Percentiles rank a stretch among this genome's conserved stretches.
Conservation (phyloP, 768 basidiomycete genomes). For the Phanerochaete carnosa region DNA sequence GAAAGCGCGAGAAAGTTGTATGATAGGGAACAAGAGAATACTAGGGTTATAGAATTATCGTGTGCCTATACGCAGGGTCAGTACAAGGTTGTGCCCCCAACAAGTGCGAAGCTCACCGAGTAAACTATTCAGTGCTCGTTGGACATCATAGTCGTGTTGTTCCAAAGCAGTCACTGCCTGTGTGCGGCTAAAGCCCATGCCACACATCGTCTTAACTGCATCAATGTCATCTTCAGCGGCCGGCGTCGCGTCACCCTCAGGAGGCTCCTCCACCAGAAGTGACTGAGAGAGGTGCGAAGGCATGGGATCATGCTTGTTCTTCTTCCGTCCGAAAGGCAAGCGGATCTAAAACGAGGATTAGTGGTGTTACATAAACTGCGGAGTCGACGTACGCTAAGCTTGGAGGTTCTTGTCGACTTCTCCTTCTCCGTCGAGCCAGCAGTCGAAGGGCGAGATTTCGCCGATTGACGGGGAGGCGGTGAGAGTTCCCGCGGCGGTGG, state of each 20-base stretch:
- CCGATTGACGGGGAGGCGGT: slow-evolving; percentile 54
- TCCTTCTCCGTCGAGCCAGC: slow-evolving; percentile 49
- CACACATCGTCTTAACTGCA: slow-evolving; percentile 72
- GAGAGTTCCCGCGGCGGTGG: slow-evolving; percentile 48
- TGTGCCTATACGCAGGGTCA: slow-evolving; percentile 16
- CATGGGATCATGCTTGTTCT: slow-evolving; percentile 55
- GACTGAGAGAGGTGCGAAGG: slow-evolving; percentile 28
- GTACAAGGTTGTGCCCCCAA: neutral
- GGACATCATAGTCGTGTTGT: slow-evolving; percentile 79
- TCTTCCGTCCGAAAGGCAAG: slow-evolving; percentile 75
- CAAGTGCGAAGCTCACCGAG: slow-evolving; percentile 34
- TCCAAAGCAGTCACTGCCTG: slow-evolving; percentile 86
- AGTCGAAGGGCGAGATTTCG: slow-evolving; percentile 58
- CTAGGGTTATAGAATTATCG: slow-evolving; percentile 20
- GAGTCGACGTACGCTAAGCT: slow-evolving; percentile 63
- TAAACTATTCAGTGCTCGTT: slow-evolving; percentile 71
- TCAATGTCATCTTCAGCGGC: slow-evolving; percentile 70
- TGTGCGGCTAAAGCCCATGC: slow-evolving; percentile 87
- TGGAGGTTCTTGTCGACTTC: slow-evolving; percentile 60
- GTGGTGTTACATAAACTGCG: neutral
- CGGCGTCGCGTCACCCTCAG: slow-evolving; percentile 33
- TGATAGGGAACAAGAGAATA: slow-evolving; percentile 9
- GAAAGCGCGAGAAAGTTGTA: neutral
- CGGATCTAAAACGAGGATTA: slow-evolving; percentile 51
- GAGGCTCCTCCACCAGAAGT: slow-evolving; percentile 37